These are phyloP conservation scores for Chaetomium cochliodes DNA, from an alignment of 495 filamentous ascomycete genomes.

Conservation along the genomic window DNA sequence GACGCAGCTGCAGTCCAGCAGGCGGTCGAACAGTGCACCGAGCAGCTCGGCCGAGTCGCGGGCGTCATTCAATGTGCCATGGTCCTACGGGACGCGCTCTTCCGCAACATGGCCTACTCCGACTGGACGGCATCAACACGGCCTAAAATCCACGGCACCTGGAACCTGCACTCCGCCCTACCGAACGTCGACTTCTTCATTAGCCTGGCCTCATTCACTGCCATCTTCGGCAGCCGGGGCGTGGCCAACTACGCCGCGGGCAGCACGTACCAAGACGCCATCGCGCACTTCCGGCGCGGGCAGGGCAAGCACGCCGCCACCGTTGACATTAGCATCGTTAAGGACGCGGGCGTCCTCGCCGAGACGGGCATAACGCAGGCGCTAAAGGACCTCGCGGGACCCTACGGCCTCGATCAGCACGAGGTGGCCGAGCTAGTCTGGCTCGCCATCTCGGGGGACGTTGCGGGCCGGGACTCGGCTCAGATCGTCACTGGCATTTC, in stretches of 20 bases:
- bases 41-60: slow-evolving; percentile 35
- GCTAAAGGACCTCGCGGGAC: not conserved
- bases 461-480: not conserved
- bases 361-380: slow-evolving; percentile 10
- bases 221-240: slow-evolving; percentile 48
- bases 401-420: not conserved
- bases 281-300: slow-evolving; percentile 39
- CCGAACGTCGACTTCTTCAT: slow-evolving; percentile 59
- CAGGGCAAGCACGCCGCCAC: slow-evolving; percentile 43
- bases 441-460: not conserved
- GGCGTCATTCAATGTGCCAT: slow-evolving; percentile 52
- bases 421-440: slow-evolving; percentile 1
- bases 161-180: slow-evolving; percentile 31
- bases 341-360: slow-evolving; percentile 36
- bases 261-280: slow-evolving; percentile 56
- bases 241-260: slow-evolving; percentile 60
- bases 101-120: slow-evolving; percentile 45
- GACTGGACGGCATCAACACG: slow-evolving; percentile 45
- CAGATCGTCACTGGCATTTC: slow-evolving; percentile 1
- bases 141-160: slow-evolving; percentile 50
- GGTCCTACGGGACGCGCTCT: slow-evolving; percentile 49
- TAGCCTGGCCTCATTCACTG: slow-evolving; percentile 55
- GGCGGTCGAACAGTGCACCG: not conserved
- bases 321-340: slow-evolving; percentile 48
- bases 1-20: not conserved